Evolutionary conservation across 495 filamentous ascomycete genomes (phyloP), one percentile per base, ranked within the genome.

Genomic region (Aspergillus panamensis): DNA sequence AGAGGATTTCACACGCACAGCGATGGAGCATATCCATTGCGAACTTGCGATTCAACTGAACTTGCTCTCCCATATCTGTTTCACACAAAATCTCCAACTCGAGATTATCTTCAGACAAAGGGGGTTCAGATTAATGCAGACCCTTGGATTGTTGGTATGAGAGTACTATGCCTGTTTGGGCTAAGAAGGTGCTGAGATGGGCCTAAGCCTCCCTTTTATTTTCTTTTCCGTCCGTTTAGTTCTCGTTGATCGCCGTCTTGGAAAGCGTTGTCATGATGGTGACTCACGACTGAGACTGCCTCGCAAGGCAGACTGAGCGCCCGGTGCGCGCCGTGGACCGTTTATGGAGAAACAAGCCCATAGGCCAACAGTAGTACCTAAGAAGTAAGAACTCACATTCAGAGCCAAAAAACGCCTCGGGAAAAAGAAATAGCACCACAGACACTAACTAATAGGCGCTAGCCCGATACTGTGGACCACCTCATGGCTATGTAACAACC

Each of bases 401-500:
- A 39, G 8, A 39, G 14, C 35, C 10, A 39, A 39, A 35, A 39
- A 39, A 39, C 35, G 35, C 35, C 35, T 39, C 35, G 35, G 35
- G 14, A 12, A 43, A 30, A 25, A 45, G 42, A 31, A 19, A 33
- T 8, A 47, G 31, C 25, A 25, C 25, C 2, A 25, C 2, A 25
- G 25, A 25, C 25, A 25, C 25, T 25, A 25, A 25, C 25, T 25
- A 25, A 25, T 25, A 25, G 25, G 25, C 25, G 25, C 55, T 51
- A 51, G 45, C 21, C 33, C 20, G 48, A 44, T 43, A 16, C 25
- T 5, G 45, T 47, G 61, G 51, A 55, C 43, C 58, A 49, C 58
- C 35, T 60, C 58, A 55, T 53, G 50, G 33, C 16, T 20, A 53
- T 53, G 52, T 56, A 57, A 57, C 56, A 63, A 63, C 61, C 56